Conservation (phyloP, 306 rosid species). For the Casuarina glauca region DNA sequence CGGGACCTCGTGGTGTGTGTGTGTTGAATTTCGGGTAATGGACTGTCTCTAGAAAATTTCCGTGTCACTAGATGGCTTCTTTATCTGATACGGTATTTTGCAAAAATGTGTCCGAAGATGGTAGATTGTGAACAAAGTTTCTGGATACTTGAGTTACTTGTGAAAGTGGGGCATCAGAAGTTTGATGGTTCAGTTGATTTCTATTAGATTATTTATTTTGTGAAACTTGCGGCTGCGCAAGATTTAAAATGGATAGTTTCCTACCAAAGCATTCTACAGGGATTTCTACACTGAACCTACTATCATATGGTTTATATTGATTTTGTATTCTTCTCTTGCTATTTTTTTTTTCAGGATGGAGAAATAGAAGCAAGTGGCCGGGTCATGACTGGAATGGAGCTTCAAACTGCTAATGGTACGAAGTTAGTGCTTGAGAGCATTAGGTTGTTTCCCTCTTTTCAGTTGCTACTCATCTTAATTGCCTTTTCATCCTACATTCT, state of each 20-base stretch:
- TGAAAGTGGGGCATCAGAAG: neutral
- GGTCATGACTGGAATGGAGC: slow-evolving; percentile 48
- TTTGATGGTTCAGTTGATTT: neutral
- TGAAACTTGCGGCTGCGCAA: neutral
- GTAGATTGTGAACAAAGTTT: neutral
- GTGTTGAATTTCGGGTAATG: neutral
- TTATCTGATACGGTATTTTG: neutral
- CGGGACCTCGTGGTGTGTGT: neutral
- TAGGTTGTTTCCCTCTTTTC: neutral
- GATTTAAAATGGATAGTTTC: neutral
- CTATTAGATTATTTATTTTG: no score
- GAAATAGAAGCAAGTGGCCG: slow-evolving; percentile 59
- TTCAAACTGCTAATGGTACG: slow-evolving; percentile 57
- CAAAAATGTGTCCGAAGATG: neutral
- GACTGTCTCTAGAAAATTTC: neutral
- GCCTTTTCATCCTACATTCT: neutral
- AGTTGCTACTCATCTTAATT: neutral
- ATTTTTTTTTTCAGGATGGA: slow-evolving; percentile 62
- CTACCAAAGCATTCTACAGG: neutral
- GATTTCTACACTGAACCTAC: neutral
- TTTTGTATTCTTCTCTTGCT: slow-evolving; percentile 1
- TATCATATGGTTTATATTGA: neutral
- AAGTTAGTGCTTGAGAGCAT: slow-evolving; percentile 12
- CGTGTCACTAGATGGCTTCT: neutral
- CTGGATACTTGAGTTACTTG: neutral